Conservation (phyloP, 805 yeast species). For the Hanseniaspora singularis region DNA sequence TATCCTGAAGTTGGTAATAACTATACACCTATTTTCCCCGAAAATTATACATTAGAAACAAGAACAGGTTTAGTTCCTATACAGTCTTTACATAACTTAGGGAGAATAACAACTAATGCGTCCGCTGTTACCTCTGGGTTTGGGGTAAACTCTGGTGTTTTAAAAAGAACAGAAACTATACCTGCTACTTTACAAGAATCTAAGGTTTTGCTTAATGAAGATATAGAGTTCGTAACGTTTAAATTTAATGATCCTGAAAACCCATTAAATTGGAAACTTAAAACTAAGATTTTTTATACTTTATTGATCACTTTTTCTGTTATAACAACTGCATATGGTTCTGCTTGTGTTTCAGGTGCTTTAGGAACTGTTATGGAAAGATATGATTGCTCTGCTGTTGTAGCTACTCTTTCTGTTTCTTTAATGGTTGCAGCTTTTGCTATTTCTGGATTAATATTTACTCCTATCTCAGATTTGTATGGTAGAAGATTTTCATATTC, state of each 20-base stretch:
- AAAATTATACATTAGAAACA: conserved; percentile 82
- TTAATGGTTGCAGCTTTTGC: conserved; percentile 83
- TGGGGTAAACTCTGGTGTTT: conserved; percentile 18
- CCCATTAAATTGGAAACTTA: conserved; percentile 71
- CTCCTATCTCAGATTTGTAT: conserved; percentile 73
- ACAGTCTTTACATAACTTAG: conserved; percentile 53
- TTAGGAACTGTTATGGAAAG: conserved; percentile 52
- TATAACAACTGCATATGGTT: conserved; percentile 84
- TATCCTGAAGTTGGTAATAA: conserved; percentile 36
- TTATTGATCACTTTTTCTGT: conserved; percentile 57
- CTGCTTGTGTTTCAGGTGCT: conserved; percentile 83
- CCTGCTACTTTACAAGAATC: conserved; percentile 25
- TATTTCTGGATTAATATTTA: conserved; percentile 80
- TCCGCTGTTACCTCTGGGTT: conserved; percentile 1
- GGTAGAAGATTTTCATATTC: conserved; percentile 80
- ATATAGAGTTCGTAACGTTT: conserved; percentile 77
- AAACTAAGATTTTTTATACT: conserved; percentile 54
- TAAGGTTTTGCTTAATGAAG: conserved; percentile 21
- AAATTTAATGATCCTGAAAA: conserved; percentile 69
- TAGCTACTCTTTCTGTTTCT: conserved; percentile 67
- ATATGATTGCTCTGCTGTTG: conserved; percentile 63
- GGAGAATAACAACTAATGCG: conserved; percentile 32
- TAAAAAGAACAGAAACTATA: conserved; percentile 31
- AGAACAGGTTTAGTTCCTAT: conserved; percentile 80
- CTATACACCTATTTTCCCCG: conserved; percentile 56